Evolutionary conservation across 805 yeast genomes (phyloP).

Genomic region (Nakazawaea wyomingensis): DNA sequence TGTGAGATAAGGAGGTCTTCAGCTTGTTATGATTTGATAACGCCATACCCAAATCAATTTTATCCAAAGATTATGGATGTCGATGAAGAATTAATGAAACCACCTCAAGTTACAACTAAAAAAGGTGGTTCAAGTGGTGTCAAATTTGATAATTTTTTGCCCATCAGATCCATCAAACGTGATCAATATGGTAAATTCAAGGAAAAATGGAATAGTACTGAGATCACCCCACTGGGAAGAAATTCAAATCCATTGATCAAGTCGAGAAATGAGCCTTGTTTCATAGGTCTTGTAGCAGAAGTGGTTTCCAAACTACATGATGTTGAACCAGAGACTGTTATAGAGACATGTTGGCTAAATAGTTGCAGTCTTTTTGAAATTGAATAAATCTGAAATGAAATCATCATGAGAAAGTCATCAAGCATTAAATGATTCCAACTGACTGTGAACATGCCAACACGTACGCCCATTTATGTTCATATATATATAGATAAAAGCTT

Average conservation of each 20-base stretch:
- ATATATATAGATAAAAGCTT: background rate
- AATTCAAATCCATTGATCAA: slow-evolving; percentile 50
- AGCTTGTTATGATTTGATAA: slow-evolving; percentile 57
- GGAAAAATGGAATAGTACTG: slow-evolving; percentile 17
- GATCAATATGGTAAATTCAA: slow-evolving; percentile 43
- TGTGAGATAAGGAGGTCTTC: slow-evolving; percentile 88
- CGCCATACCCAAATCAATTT: slow-evolving; percentile 49
- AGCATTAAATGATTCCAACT: no score
- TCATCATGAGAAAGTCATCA: no score
- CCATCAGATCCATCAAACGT: slow-evolving; percentile 61
- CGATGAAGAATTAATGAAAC: slow-evolving; percentile 1
- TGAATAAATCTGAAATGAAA: no score
- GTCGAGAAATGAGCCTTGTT: slow-evolving; percentile 90
- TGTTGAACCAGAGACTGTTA: slow-evolving; percentile 36
- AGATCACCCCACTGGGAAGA: slow-evolving; percentile 19
- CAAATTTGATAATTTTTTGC: slow-evolving; percentile 45
- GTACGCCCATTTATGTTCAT: no score
- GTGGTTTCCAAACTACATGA: slow-evolving; percentile 46
- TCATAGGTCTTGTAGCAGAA: slow-evolving; percentile 74
- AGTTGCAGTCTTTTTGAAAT: slow-evolving; percentile 24
- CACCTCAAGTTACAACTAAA: slow-evolving; percentile 3
- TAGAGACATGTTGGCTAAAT: slow-evolving; percentile 47
- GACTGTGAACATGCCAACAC: no score
- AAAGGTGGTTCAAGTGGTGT: slow-evolving; percentile 20
- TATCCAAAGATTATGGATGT: slow-evolving; percentile 37